Percentiles rank a stretch among this genome's conserved stretches.
Evolutionary conservation across 1,139 yeast species (phyloP).

Genomic region (Lodderomyces margitis): DNA sequence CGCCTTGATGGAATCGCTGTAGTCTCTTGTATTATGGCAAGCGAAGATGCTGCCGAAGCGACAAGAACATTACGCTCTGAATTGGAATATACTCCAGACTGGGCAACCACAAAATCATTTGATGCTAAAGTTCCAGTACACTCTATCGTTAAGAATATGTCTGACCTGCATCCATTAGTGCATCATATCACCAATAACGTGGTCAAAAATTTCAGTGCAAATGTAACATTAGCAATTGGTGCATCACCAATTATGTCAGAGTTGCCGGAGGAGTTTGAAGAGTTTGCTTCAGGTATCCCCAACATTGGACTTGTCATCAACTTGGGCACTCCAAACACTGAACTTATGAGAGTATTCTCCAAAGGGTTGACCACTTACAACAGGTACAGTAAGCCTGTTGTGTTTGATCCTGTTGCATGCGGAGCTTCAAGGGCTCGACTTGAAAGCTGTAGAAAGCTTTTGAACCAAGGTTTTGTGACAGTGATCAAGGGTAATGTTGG

Average conservation of each 20-base stretch:
- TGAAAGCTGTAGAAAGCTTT: slow-evolving; percentile 43
- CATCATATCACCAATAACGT: slow-evolving; percentile 90
- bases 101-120: slow-evolving; percentile 9
- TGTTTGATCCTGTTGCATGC: slow-evolving; percentile 90
- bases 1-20: slow-evolving; percentile 77
- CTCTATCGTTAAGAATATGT: slow-evolving; percentile 15
- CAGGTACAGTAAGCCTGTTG: slow-evolving; percentile 54
- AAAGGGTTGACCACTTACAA: slow-evolving; percentile 63
- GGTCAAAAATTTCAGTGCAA: slow-evolving; percentile 87
- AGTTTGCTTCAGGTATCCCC: slow-evolving; percentile 55
- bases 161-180: slow-evolving; percentile 52
- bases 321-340: slow-evolving; percentile 67
- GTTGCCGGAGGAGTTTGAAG: slow-evolving; percentile 62
- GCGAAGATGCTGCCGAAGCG: slow-evolving; percentile 53
- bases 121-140: slow-evolving; percentile 16
- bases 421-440: slow-evolving; percentile 73
- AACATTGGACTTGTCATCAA: slow-evolving; percentile 62
- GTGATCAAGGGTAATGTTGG: slow-evolving; percentile 87
- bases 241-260: slow-evolving; percentile 96
- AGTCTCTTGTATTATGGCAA: slow-evolving; percentile 84
- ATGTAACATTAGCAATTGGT: slow-evolving; percentile 81
- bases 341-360: slow-evolving; percentile 42
- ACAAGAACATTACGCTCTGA: slow-evolving; percentile 33
- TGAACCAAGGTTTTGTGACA: slow-evolving; percentile 59
- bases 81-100: slow-evolving; percentile 2